Conservation (phyloP, 768 basidiomycete species). For the Kwoniella bestiolae region DNA sequence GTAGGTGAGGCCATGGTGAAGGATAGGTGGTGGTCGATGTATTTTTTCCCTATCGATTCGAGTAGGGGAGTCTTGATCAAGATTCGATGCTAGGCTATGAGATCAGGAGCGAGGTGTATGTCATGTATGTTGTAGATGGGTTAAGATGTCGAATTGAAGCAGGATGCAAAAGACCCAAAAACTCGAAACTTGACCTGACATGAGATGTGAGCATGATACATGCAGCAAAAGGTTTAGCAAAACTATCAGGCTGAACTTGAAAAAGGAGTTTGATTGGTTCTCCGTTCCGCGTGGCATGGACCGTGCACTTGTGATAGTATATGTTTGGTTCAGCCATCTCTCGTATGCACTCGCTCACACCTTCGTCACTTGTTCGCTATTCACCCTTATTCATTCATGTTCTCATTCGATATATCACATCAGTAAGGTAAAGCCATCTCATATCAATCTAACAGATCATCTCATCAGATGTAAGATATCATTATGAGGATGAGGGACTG, state of each 20-base stretch:
- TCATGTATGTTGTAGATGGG: too few species aligned
- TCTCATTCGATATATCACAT: slow-evolving; percentile 7
- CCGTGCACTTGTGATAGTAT: neutral
- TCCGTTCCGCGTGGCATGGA: neutral
- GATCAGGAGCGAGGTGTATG: too few species aligned
- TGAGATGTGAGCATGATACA: slow-evolving; percentile 19
- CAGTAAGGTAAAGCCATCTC: slow-evolving; percentile 15
- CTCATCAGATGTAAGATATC: neutral
- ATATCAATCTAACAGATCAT: neutral
- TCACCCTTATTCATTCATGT: slow-evolving; percentile 7
- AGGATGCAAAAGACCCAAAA: slow-evolving; percentile 2
- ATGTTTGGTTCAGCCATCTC: slow-evolving; percentile 19
- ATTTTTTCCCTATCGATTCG: too few species aligned
- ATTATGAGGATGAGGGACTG: neutral
- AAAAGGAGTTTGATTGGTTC: neutral
- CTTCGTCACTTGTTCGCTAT: neutral
- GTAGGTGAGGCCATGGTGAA: slow-evolving; percentile 11
- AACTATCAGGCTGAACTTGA: slow-evolving; percentile 4
- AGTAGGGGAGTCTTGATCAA: too few species aligned
- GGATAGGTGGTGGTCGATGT: too few species aligned
- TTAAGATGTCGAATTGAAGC: too few species aligned
- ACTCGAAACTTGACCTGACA: neutral
- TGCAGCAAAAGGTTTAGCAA: neutral
- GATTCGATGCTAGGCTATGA: too few species aligned
- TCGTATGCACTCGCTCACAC: neutral